phyloP scores from a whole-genome alignment of 352 stramenopile genomes.

The Phytophthora kernoviae region DNA sequence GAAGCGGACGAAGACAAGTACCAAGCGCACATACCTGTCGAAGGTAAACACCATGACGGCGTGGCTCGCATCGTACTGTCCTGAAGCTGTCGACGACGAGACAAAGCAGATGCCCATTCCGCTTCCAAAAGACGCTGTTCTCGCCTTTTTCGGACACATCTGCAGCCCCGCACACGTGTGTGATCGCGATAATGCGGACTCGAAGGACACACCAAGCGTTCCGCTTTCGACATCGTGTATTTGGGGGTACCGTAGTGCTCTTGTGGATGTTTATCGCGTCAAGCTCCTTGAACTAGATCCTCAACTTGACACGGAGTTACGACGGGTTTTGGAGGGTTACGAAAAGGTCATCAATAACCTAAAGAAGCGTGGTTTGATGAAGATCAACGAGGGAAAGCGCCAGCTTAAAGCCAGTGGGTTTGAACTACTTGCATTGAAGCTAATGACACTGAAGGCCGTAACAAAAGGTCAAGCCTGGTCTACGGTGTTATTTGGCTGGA shows the following conservation, averaged over 20 bases:
- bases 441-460: not conserved
- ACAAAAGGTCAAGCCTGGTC: not conserved
- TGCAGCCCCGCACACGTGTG: not conserved
- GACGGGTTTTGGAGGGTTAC: not conserved
- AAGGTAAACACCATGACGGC: constrained; percentile 3
- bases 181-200: not conserved
- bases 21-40: not conserved
- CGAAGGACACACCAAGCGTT: not conserved
- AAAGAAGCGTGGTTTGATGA: constrained; percentile 9
- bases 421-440: constrained; percentile 1
- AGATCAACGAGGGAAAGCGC: constrained; percentile 7
- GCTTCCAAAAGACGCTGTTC: constrained; percentile 1
- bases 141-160: constrained; percentile 5
- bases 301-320: not conserved
- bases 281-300: not conserved
- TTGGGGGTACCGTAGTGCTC: not conserved
- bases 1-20: constrained; percentile 3
- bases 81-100: not conserved
- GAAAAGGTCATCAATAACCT: constrained; percentile 5
- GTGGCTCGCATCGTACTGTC: not conserved
- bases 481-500: constrained; percentile 2
- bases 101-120: not conserved
- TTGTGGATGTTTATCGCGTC: not conserved
- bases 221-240: not conserved
- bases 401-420: not conserved